Evolutionary conservation across 108 stramenopile genomes (phyloP).

Genomic region (Chaetoceros tenuissimus): DNA sequence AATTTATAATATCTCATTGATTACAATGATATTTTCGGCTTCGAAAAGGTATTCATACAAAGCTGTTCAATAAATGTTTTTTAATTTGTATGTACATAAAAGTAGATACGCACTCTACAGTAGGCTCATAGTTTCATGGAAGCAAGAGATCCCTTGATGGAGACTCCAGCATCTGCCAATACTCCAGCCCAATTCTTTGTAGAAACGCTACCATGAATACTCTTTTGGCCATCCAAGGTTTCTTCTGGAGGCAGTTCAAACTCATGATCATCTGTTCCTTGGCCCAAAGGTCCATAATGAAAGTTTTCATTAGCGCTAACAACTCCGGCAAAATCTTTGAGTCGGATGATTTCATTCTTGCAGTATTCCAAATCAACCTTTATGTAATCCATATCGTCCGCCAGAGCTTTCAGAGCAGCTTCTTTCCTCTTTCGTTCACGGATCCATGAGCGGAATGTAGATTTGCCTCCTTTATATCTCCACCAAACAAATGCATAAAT

Average conservation of each 20-base stretch:
- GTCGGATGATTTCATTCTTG: conserved; percentile 10
- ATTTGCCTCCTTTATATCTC: not conserved
- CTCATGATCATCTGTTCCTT: not conserved
- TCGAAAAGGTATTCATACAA: too few relatives aligned
- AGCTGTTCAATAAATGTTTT: too few relatives aligned
- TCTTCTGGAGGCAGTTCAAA: not conserved
- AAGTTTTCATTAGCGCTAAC: not conserved
- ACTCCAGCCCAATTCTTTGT: not conserved
- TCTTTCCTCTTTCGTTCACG: not conserved
- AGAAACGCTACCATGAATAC: not conserved
- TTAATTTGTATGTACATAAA: too few relatives aligned
- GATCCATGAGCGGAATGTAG: conserved; percentile 1
- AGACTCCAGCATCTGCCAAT: not conserved
- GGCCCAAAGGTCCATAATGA: not conserved
- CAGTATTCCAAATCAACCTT: conserved; percentile 8
- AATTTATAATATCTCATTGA: too few relatives aligned
- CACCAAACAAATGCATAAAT: conserved; percentile 8
- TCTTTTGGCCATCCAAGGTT: not conserved
- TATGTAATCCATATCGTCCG: conserved; percentile 11
- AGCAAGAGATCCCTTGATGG: too few relatives aligned
- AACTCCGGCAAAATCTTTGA: not conserved
- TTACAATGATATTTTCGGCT: too few relatives aligned
- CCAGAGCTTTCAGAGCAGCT: conserved; percentile 1
- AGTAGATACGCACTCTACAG: too few relatives aligned
- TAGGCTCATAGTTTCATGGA: too few relatives aligned